Conservation (phyloP, 2,329 filamentous ascomycete species). For the Fusarium albidum region DNA sequence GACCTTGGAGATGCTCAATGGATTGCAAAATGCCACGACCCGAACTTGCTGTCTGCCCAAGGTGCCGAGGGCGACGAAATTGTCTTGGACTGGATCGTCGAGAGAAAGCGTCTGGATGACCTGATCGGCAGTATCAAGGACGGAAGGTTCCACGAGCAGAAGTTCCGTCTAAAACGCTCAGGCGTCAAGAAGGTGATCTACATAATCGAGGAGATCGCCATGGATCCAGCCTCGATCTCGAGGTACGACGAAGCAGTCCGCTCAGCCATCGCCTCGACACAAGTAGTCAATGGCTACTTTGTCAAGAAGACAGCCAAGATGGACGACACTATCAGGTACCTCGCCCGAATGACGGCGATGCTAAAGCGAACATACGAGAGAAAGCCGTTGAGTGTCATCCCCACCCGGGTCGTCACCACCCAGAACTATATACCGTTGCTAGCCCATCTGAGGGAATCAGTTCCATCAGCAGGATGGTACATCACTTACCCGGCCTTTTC, state of each 20-base stretch:
- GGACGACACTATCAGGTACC: slow-evolving; percentile 80
- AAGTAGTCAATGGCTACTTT: slow-evolving; percentile 82
- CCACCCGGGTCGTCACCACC: slow-evolving; percentile 68
- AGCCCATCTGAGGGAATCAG: slow-evolving; percentile 61
- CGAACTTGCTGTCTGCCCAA: slow-evolving; percentile 60
- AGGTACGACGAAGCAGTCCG: slow-evolving; percentile 73
- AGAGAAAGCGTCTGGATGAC: slow-evolving; percentile 83
- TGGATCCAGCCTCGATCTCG: slow-evolving; percentile 61
- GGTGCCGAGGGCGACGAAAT: slow-evolving; percentile 74
- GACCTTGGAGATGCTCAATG: slow-evolving; percentile 81
- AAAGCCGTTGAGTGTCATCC: slow-evolving; percentile 68
- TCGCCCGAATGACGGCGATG: slow-evolving; percentile 75
- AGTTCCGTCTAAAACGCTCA: slow-evolving; percentile 77
- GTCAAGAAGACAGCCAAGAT: slow-evolving; percentile 78
- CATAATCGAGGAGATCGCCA: slow-evolving; percentile 76
- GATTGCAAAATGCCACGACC: slow-evolving; percentile 76
- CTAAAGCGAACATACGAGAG: slow-evolving; percentile 71
- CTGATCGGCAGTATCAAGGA: slow-evolving; percentile 83
- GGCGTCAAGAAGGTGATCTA: slow-evolving; percentile 82
- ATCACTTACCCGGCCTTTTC: slow-evolving; percentile 78
- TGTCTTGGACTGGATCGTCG: slow-evolving; percentile 81
- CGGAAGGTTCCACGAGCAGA: slow-evolving; percentile 84
- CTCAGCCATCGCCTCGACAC: slow-evolving; percentile 78
- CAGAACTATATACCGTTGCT: slow-evolving; percentile 73
- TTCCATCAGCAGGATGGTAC: slow-evolving; percentile 62